These are phyloP conservation scores for Chlorencoelia australis DNA, from an alignment of 2,329 filamentous ascomycete genomes.

Conservation along the genomic window DNA sequence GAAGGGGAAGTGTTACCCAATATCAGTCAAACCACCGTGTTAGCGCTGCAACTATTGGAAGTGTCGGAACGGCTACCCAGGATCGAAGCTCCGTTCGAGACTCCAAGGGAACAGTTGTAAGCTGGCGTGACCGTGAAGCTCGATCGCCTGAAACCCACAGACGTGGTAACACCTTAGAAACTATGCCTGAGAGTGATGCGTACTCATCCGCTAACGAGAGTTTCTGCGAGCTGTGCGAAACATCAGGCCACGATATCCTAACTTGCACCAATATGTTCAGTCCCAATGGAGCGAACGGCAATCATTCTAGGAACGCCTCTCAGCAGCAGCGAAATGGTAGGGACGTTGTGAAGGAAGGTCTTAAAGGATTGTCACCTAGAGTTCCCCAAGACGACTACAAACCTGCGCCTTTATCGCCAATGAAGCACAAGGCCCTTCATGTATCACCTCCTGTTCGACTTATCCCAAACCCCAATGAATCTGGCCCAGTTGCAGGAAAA, in stretches of 20 bases:
- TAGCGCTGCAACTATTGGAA: slow-evolving; percentile 41
- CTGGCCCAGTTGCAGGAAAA: slow-evolving; percentile 65
- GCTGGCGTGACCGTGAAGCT: slow-evolving; percentile 38
- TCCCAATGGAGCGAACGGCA: slow-evolving; percentile 13
- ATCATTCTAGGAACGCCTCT: slow-evolving; percentile 6
- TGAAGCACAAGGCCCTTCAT: slow-evolving; percentile 31
- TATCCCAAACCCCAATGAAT: slow-evolving; percentile 52
- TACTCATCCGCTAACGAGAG: slow-evolving; percentile 62
- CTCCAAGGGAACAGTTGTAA: slow-evolving; percentile 54
- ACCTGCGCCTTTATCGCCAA: slow-evolving; percentile 45
- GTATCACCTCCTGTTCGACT: slow-evolving; percentile 33
- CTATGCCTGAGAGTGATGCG: slow-evolving; percentile 60
- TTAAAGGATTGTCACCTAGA: slow-evolving; percentile 32
- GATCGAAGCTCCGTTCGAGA: slow-evolving; percentile 53
- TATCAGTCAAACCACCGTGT: slow-evolving; percentile 36
- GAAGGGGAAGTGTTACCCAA: slow-evolving; percentile 32
- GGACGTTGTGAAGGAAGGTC: slow-evolving; percentile 31
- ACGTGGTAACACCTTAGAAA: slow-evolving; percentile 48
- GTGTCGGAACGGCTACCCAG: slow-evolving; percentile 29
- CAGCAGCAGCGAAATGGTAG: slow-evolving; percentile 26
- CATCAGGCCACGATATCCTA: slow-evolving; percentile 82
- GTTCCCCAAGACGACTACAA: slow-evolving; percentile 34
- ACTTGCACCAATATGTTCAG: slow-evolving; percentile 84
- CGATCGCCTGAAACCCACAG: slow-evolving; percentile 32
- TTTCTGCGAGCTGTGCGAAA: slow-evolving; percentile 85